Evolutionary conservation across 2,329 filamentous ascomycete species (phyloP).

Genomic region (Beauveria australis): DNA sequence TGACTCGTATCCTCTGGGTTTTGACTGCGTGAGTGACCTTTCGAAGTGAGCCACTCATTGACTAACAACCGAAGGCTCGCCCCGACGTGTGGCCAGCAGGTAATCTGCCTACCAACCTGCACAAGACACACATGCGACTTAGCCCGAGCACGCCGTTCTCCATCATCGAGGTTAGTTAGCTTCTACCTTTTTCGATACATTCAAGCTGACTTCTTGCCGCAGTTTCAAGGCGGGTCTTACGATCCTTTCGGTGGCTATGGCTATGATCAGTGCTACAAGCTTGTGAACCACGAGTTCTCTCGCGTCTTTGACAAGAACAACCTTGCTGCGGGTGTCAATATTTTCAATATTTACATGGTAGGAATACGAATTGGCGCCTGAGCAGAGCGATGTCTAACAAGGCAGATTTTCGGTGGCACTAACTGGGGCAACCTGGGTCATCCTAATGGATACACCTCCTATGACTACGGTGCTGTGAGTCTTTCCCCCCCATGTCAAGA

Average conservation of each 20-base stretch:
- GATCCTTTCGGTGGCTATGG: constrained; percentile 68
- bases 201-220: constrained; percentile 1
- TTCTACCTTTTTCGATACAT: too few species aligned
- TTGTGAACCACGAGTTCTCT: constrained; percentile 67
- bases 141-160: constrained; percentile 60
- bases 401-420: constrained; percentile 61
- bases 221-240: constrained; percentile 64
- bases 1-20: constrained; percentile 54
- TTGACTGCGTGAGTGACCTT: constrained; percentile 35
- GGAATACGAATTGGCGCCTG: constrained; percentile 5
- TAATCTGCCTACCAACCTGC: constrained; percentile 36
- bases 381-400: background rate
- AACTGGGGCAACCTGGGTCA: constrained; percentile 79
- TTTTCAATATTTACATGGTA: constrained; percentile 72
- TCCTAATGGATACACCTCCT: constrained; percentile 53
- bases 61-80: constrained; percentile 30
- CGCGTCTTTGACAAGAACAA: constrained; percentile 75
- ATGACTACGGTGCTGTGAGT: constrained; percentile 42
- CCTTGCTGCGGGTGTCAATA: constrained; percentile 54
- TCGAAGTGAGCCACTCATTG: background rate
- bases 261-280: constrained; percentile 55
- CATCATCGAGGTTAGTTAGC: constrained; percentile 42
- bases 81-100: constrained; percentile 32
- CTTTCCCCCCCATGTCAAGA: background rate
- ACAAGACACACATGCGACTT: constrained; percentile 45